Evolutionary conservation across 78 protist genomes (phyloP).

Genomic region (Cyanophora paradoxa): DNA sequence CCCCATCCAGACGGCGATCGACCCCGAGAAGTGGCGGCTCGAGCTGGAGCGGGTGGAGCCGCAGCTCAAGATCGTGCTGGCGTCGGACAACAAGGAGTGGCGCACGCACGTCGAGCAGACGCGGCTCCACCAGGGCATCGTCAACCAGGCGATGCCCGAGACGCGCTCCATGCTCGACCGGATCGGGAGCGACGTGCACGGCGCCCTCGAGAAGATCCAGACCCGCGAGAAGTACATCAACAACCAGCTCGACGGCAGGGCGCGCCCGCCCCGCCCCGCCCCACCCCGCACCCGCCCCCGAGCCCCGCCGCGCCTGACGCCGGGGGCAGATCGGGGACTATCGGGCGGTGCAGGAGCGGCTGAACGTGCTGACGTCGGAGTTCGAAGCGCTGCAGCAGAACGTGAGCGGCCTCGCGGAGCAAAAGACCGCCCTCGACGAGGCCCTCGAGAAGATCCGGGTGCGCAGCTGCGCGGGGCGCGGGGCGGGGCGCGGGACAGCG

Average conservation of each 20-base stretch:
- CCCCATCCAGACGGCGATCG: not conserved
- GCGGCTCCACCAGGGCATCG: not conserved
- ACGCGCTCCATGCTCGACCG: not conserved
- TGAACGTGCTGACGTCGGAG: too few species aligned
- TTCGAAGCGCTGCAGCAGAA: not conserved
- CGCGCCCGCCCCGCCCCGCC: not conserved
- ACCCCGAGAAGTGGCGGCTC: not conserved
- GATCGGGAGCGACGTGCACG: not conserved
- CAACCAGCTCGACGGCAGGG: not conserved
- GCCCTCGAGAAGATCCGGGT: not conserved
- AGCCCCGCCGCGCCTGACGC: too few species aligned
- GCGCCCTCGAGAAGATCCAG: not conserved
- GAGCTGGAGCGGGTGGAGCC: slow-evolving; percentile 21
- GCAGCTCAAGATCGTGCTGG: not conserved
- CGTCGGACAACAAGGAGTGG: slow-evolving; percentile 21
- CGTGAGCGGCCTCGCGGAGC: not conserved
- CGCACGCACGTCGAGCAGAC: slow-evolving; percentile 10
- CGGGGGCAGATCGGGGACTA: not conserved
- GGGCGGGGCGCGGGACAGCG: not conserved
- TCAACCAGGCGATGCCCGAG: not conserved
- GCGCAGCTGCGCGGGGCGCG: not conserved
- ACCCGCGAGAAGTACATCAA: not conserved
- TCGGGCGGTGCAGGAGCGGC: not conserved
- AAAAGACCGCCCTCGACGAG: not conserved
- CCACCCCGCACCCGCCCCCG: not conserved